phyloP scores from a whole-genome alignment of 805 yeast species.

The Candida awuae region DNA sequence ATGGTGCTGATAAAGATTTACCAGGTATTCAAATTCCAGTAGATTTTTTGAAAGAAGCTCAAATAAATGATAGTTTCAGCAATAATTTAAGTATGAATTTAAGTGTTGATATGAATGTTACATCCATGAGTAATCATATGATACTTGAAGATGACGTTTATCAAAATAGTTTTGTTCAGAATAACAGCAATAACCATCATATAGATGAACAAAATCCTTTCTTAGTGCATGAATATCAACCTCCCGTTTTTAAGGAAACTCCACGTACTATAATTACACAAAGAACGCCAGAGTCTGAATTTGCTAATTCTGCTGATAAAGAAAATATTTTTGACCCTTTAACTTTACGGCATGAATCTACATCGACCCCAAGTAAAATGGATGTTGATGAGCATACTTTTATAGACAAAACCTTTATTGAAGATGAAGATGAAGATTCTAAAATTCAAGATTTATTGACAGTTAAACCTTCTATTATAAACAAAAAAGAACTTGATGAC shows the following conservation, averaged over 20 bases:
- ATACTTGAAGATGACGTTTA: neutral
- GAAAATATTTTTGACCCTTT: constrained; percentile 29
- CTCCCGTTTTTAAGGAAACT: constrained; percentile 1
- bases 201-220: constrained; percentile 5
- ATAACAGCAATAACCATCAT: neutral
- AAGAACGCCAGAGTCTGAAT: constrained; percentile 5
- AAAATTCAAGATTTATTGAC: neutral
- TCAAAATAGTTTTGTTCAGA: neutral
- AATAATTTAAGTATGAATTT: neutral
- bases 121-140: neutral
- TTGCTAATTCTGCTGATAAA: constrained; percentile 39
- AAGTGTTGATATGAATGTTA: neutral
- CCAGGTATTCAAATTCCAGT: constrained; percentile 21
- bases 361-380: constrained; percentile 10
- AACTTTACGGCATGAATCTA: neutral
- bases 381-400: neutral
- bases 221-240: neutral
- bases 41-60: constrained; percentile 17
- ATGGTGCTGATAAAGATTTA: constrained; percentile 35
- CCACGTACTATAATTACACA: constrained; percentile 5
- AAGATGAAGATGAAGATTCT: neutral
- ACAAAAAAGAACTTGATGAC: constrained; percentile 8
- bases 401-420: no score
- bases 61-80: constrained; percentile 2
- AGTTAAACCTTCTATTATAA: constrained; percentile 5